Evolutionary conservation across 192 early-diverging fungal species (phyloP).

Genomic region (Backusella macrospora): DNA sequence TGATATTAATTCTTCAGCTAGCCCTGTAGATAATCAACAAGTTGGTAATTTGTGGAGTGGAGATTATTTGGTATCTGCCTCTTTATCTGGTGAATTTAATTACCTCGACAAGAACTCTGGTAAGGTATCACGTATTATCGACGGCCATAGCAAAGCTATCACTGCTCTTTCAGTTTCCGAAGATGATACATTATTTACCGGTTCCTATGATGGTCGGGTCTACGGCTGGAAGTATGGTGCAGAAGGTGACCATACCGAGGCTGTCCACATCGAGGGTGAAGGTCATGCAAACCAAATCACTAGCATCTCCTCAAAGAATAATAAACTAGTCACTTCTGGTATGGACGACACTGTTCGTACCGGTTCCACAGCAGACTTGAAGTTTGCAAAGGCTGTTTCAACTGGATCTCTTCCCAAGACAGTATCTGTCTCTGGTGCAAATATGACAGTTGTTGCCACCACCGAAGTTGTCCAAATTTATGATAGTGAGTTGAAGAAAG

Average conservation of each 20-base stretch:
- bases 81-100: slow-evolving; percentile 87
- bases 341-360: slow-evolving; percentile 75
- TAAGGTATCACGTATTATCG: slow-evolving; percentile 50
- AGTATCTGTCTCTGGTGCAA: slow-evolving; percentile 52
- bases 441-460: slow-evolving; percentile 58
- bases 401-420: slow-evolving; percentile 54
- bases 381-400: slow-evolving; percentile 44
- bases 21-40: slow-evolving; percentile 77
- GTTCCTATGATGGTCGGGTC: slow-evolving; percentile 93
- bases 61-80: slow-evolving; percentile 71
- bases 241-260: slow-evolving; percentile 42
- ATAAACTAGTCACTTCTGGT: slow-evolving; percentile 60
- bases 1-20: slow-evolving; percentile 40
- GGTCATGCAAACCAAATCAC: slow-evolving; percentile 82
- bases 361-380: slow-evolving; percentile 28
- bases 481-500: slow-evolving; percentile 49
- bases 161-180: slow-evolving; percentile 68
- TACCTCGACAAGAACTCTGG: slow-evolving; percentile 69
- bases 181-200: slow-evolving; percentile 73
- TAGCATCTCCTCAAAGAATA: slow-evolving; percentile 49
- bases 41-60: slow-evolving; percentile 92
- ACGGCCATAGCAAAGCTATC: slow-evolving; percentile 85
- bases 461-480: slow-evolving; percentile 51
- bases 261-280: slow-evolving; percentile 54
- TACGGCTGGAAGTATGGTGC: slow-evolving; percentile 66